phyloP scores from a whole-genome alignment of 2,329 filamentous ascomycete species.

The Phyllosticta paracitricarpa region DNA sequence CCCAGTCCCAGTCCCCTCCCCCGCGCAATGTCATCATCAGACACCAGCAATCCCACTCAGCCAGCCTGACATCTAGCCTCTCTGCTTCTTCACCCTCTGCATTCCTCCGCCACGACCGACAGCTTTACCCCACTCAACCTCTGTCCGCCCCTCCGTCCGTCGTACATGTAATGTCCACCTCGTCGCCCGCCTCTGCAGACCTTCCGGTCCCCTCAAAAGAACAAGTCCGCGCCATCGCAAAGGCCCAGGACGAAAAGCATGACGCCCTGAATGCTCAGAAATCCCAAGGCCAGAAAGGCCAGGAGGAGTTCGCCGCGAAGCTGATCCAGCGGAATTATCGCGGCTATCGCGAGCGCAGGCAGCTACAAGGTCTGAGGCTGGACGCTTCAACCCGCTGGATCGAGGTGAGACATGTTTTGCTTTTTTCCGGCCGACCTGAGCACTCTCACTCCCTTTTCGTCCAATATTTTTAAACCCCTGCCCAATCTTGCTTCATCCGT shows the following conservation, averaged over 20 bases:
- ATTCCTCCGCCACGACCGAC: neutral
- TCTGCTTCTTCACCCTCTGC: neutral
- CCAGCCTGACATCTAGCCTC: neutral
- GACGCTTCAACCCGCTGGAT: constrained; percentile 63
- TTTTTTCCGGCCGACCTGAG: constrained; percentile 1
- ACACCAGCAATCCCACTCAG: neutral
- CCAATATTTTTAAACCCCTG: neutral
- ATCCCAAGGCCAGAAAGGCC: neutral
- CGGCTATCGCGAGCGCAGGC: constrained; percentile 62
- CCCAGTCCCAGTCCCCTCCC: neutral
- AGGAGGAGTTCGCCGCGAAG: constrained; percentile 18
- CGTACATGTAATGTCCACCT: neutral
- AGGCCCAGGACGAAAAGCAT: constrained; percentile 8
- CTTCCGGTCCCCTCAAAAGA: constrained; percentile 6
- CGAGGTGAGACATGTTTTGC: constrained; percentile 39
- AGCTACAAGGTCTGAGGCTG: constrained; percentile 58
- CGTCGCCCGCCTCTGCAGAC: neutral
- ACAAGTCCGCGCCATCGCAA: constrained; percentile 4
- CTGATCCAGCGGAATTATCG: constrained; percentile 55
- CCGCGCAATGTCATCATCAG: neutral
- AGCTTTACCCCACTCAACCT: neutral
- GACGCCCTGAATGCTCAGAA: neutral
- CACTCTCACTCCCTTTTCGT: constrained; percentile 1
- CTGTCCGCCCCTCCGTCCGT: neutral
- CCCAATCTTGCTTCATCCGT: neutral